A percentile compares a stretch with the other conserved stretches of the same genome.
These are phyloP conservation scores for Trichoderma pleuroti DNA, from an alignment of 2,329 filamentous ascomycete genomes.

Conservation along the genomic window DNA sequence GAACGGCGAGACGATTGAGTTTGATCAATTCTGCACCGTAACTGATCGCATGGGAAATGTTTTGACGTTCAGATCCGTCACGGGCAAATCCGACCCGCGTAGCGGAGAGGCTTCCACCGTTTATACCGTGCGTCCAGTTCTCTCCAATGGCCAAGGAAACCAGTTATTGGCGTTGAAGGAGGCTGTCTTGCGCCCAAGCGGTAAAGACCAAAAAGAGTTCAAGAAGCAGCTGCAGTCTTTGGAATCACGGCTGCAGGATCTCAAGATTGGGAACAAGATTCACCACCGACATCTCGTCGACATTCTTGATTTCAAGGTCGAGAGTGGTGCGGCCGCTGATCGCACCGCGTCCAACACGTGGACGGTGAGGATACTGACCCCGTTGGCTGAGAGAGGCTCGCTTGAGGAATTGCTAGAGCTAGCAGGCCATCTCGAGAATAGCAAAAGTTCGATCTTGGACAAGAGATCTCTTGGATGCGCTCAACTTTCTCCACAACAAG, in stretches of 20 bases:
- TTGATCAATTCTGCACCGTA: slow-evolving; percentile 64
- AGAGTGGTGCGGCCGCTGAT: slow-evolving; percentile 46
- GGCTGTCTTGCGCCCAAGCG: slow-evolving; percentile 55
- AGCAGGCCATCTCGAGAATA: slow-evolving; percentile 67
- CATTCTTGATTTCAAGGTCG: slow-evolving; percentile 79
- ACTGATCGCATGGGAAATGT: slow-evolving; percentile 61
- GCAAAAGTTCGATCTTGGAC: slow-evolving; percentile 83
- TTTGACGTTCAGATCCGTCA: slow-evolving; percentile 67
- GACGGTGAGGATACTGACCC: slow-evolving; percentile 71
- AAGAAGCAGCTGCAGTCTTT: slow-evolving; percentile 74
- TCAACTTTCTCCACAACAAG: slow-evolving; percentile 82
- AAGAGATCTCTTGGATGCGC: slow-evolving; percentile 82
- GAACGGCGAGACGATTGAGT: slow-evolving; percentile 46
- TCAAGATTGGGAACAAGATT: slow-evolving; percentile 70
- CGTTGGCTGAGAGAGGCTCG: slow-evolving; percentile 77
- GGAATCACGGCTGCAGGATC: slow-evolving; percentile 70
- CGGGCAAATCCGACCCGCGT: slow-evolving; percentile 63
- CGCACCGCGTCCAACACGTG: slow-evolving; percentile 46
- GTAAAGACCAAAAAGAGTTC: slow-evolving; percentile 59
- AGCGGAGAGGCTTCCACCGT: slow-evolving; percentile 64
- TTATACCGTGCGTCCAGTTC: slow-evolving; percentile 68
- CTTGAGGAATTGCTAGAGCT: slow-evolving; percentile 78
- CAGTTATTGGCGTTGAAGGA: slow-evolving; percentile 73
- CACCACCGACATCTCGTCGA: slow-evolving; percentile 74
- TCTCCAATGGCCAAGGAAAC: slow-evolving; percentile 51